Conservation (phyloP, 2,329 filamentous ascomycete species). For the Fusarium sp. region DNA sequence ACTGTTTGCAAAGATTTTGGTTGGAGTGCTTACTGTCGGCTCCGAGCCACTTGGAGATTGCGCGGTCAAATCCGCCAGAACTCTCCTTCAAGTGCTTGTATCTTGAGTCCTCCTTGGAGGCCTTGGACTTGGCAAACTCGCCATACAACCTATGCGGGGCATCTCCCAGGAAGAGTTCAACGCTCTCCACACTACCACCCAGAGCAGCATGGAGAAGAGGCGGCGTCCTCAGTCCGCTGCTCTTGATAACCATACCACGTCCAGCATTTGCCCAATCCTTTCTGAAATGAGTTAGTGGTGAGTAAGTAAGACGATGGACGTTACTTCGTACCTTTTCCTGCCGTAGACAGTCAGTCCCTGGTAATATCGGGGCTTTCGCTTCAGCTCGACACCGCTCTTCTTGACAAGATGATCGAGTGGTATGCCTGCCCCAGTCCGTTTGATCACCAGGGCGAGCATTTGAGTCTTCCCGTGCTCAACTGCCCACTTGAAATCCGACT, state of each 20-base stretch:
- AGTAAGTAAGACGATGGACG: not conserved
- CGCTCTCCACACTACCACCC: slow-evolving; percentile 68
- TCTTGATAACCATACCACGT: slow-evolving; percentile 53
- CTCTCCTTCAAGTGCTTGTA: slow-evolving; percentile 69
- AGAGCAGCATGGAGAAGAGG: slow-evolving; percentile 69
- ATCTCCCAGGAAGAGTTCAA: slow-evolving; percentile 82
- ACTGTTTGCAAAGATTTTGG: not conserved
- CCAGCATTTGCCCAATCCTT: slow-evolving; percentile 77
- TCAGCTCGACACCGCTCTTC: slow-evolving; percentile 69
- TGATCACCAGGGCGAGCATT: slow-evolving; percentile 72
- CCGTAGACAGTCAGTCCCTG: slow-evolving; percentile 81
- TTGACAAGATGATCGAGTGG: slow-evolving; percentile 73
- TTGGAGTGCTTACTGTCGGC: slow-evolving; percentile 61
- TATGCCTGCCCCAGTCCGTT: slow-evolving; percentile 72
- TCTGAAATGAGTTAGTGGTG: slow-evolving; percentile 42
- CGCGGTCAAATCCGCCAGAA: slow-evolving; percentile 69
- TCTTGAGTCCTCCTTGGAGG: slow-evolving; percentile 67
- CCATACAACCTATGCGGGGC: slow-evolving; percentile 73
- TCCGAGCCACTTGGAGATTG: slow-evolving; percentile 69
- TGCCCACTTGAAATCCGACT: slow-evolving; percentile 54
- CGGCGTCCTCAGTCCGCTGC: slow-evolving; percentile 57
- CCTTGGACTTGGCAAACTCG: slow-evolving; percentile 70
- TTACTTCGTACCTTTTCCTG: slow-evolving; percentile 64
- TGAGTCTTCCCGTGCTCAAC: slow-evolving; percentile 61
- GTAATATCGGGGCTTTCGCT: slow-evolving; percentile 75